Conservation (phyloP, 192 early-diverging fungal species). For the Coemansia sp. region DNA sequence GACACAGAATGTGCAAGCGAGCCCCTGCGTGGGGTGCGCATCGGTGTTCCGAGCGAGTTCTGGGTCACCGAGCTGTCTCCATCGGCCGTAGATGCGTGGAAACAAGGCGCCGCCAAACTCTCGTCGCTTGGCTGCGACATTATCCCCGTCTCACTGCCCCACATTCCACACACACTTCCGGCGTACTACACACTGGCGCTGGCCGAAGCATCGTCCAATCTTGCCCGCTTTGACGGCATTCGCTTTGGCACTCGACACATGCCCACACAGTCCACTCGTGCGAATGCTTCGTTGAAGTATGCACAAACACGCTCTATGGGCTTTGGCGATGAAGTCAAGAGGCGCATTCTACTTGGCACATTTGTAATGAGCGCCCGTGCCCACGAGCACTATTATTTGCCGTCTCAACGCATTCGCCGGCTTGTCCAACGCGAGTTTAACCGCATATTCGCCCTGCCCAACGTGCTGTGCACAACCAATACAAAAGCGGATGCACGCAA, state of each 20-base stretch:
- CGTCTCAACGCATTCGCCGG: conserved; percentile 81
- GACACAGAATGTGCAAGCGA: not conserved
- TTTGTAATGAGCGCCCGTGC: conserved; percentile 75
- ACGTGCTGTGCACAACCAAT: conserved; percentile 44
- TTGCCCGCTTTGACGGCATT: conserved; percentile 84
- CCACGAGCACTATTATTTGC: conserved; percentile 69
- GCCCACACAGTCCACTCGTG: not conserved
- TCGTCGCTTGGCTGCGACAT: conserved; percentile 65
- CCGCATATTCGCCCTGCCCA: conserved; percentile 63
- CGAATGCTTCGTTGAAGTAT: conserved; percentile 49
- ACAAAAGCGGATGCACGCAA: not conserved
- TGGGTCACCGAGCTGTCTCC: conserved; percentile 70
- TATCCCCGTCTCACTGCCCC: conserved; percentile 68
- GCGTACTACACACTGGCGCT: conserved; percentile 86
- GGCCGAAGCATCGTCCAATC: conserved; percentile 89
- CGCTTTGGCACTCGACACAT: conserved; percentile 66
- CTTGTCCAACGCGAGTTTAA: conserved; percentile 80
- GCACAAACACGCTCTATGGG: conserved; percentile 65
- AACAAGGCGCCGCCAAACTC: conserved; percentile 57
- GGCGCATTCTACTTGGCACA: conserved; percentile 84
- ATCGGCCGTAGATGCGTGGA: conserved; percentile 61
- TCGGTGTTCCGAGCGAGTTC: conserved; percentile 74
- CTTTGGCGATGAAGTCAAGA: conserved; percentile 79
- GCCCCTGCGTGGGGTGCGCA: conserved; percentile 54
- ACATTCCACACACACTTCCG: conserved; percentile 69